Evolutionary conservation across 352 stramenopile species (phyloP), one percentile per base, ranked within the genome.

Genomic region (Phytopythium cucurbitacearum): DNA sequence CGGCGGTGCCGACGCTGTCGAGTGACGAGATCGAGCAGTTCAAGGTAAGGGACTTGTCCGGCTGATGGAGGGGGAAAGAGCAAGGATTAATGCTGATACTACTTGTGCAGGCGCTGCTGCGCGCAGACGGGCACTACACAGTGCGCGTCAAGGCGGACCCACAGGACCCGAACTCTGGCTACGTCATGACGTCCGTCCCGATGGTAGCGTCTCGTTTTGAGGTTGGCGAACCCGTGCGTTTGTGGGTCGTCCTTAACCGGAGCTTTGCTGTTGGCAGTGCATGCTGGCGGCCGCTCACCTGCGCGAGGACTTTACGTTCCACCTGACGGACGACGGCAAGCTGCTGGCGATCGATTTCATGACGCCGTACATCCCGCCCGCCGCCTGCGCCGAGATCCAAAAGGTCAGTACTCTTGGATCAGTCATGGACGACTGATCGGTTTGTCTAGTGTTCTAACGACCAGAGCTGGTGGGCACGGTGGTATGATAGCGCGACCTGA

Each of bases 281-380:
- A 82, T 90, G 68, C 63, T 94, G 39, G 80, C 71, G 5, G 78
- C 75, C 38, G 85, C 76, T 51, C 73, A 71, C 40, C 69, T 94
- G 60, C 83, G 80, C 55, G 83, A 94, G 62, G 80, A 94, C 57
- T 68, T 94, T 38, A 68, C 83, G 60, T 89, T 94, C 67, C 83
- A 94, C 62, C 53, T 94, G 35, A 87, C 79, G 43, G 79, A 89
- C 59, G 74, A 65, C 40, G 80, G 80, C 53, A 82, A 91, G 56
- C 69, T 94, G n/a, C 57, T 91, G 28, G 72, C 76, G 28, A 89
- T 94, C 42, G 83, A 94, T 56, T 94, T 89, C 60, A 67, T 89
- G 41, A 91, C 83, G 53, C 78, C 82, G 7, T 77, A 77, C 51
- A 39, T 89, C 46, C 48, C 56, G 11, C 45, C 62, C 0, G 55